Conservation (phyloP, 495 filamentous ascomycete species). For the Tetracladium setigerum region DNA sequence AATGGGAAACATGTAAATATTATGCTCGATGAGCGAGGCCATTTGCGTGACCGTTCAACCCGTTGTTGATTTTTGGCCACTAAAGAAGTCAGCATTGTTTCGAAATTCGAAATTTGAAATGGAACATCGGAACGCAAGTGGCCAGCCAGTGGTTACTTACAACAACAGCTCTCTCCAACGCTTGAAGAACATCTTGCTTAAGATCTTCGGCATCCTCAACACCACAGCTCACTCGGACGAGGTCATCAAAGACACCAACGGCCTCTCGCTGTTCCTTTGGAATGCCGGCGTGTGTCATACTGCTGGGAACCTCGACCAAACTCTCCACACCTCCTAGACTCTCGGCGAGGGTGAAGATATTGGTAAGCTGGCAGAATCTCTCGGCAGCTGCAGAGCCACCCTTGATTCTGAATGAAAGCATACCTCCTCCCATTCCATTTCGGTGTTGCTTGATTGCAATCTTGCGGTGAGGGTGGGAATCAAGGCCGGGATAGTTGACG, state of each 20-base stretch:
- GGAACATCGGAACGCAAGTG: no score
- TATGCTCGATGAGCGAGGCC: no score
- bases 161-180: slow-evolving; percentile 66
- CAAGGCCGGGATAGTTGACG: slow-evolving; percentile 92
- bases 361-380: slow-evolving; percentile 82
- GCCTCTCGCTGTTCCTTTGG: slow-evolving; percentile 82
- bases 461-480: slow-evolving; percentile 75
- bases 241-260: slow-evolving; percentile 91
- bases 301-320: slow-evolving; percentile 81
- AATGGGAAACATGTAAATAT: no score
- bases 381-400: slow-evolving; percentile 84
- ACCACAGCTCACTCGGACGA: slow-evolving; percentile 90
- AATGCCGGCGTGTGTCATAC: slow-evolving; percentile 97
- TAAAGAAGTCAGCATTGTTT: no score
- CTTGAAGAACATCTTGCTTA: slow-evolving; percentile 73
- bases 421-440: slow-evolving; percentile 90
- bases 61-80: slow-evolving; percentile 22
- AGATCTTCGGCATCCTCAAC: slow-evolving; percentile 89
- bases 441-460: slow-evolving; percentile 89
- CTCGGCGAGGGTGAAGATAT: slow-evolving; percentile 91
- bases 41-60: slow-evolving; percentile 5
- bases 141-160: background rate
- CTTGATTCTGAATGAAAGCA: slow-evolving; percentile 92
- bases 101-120: no score
- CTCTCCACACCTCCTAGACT: slow-evolving; percentile 88